Conservation (phyloP, 805 yeast species). For the Limtongia smithiae region DNA sequence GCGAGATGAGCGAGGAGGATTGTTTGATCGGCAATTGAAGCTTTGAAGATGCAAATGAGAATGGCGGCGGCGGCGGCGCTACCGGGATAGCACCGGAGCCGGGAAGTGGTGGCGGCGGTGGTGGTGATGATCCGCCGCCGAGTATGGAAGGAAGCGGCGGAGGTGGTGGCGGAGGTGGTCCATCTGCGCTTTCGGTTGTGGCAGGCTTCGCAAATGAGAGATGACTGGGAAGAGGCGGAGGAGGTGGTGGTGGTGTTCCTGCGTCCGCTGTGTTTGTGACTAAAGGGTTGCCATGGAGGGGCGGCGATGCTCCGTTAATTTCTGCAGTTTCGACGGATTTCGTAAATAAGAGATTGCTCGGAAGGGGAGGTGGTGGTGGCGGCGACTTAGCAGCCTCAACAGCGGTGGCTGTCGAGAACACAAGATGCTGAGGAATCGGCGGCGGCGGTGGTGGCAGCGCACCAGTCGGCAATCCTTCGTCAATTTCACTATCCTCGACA, state of each 20-base stretch:
- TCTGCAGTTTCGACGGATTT: not conserved
- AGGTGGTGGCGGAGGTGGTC: conserved; percentile 21
- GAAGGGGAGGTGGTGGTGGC: conserved; percentile 19
- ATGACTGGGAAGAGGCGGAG: conserved; percentile 10
- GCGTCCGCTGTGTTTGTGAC: not conserved
- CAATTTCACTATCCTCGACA: no score
- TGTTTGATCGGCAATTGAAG: conserved; percentile 30
- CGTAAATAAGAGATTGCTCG: conserved; percentile 3
- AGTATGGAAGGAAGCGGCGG: conserved; percentile 15
- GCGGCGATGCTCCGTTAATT: no score
- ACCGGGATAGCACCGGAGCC: conserved; percentile 36
- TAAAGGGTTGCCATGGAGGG: not conserved
- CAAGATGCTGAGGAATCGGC: no score
- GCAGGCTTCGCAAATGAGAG: conserved; percentile 5
- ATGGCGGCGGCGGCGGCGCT: conserved; percentile 42
- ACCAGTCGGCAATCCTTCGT: no score
- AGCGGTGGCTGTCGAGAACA: not conserved
- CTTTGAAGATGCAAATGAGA: conserved; percentile 38
- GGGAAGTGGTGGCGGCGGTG: conserved; percentile 35
- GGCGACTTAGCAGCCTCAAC: conserved; percentile 9
- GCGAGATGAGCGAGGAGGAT: conserved; percentile 44
- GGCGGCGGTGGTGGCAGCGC: no score
- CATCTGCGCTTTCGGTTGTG: not conserved
- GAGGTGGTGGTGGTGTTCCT: conserved; percentile 17
- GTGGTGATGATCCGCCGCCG: conserved; percentile 34